These are phyloP conservation scores for Euphrasia confusa DNA, from an alignment of 257 asterid species.

Conservation along the genomic window DNA sequence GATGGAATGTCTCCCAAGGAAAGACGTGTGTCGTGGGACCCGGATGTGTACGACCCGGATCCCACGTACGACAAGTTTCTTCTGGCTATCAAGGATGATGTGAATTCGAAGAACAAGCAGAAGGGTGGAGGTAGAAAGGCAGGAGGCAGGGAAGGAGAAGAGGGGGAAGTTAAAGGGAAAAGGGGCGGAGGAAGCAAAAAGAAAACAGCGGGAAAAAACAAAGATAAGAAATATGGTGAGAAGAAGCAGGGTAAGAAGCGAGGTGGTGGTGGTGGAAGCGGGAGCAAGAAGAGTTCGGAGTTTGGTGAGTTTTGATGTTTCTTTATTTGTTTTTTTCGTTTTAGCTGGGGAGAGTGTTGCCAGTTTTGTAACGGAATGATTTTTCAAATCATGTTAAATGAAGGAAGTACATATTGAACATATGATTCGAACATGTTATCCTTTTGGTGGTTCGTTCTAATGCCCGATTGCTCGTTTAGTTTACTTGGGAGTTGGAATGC, in stretches of 20 bases:
- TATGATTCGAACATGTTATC: too few species aligned
- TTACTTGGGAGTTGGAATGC: too few species aligned
- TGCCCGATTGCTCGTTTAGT: too few species aligned
- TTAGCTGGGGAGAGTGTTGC: not conserved
- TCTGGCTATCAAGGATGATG: not conserved
- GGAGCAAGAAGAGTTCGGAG: constrained; percentile 25
- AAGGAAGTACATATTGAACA: constrained; percentile 4
- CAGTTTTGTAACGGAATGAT: not conserved
- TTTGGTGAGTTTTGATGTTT: constrained; percentile 17
- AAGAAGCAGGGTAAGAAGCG: constrained; percentile 33
- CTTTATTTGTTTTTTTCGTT: not conserved
- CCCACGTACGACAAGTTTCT: constrained; percentile 13
- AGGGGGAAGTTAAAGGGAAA: constrained; percentile 23
- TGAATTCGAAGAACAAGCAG: constrained; percentile 28
- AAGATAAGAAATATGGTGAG: constrained; percentile 34
- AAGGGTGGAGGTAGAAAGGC: constrained; percentile 24
- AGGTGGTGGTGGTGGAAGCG: constrained; percentile 24
- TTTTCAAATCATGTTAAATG: not conserved
- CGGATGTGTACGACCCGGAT: constrained; percentile 46
- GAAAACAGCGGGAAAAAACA: constrained; percentile 22
- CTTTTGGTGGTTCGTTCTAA: not conserved
- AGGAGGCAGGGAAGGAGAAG: constrained; percentile 14
- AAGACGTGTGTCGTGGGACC: constrained; percentile 41
- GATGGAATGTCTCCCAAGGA: constrained; percentile 27
- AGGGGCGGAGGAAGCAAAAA: constrained; percentile 24